Evolutionary conservation across 2,329 filamentous ascomycete genomes (phyloP).

Genomic region (Trichophyton equinum): DNA sequence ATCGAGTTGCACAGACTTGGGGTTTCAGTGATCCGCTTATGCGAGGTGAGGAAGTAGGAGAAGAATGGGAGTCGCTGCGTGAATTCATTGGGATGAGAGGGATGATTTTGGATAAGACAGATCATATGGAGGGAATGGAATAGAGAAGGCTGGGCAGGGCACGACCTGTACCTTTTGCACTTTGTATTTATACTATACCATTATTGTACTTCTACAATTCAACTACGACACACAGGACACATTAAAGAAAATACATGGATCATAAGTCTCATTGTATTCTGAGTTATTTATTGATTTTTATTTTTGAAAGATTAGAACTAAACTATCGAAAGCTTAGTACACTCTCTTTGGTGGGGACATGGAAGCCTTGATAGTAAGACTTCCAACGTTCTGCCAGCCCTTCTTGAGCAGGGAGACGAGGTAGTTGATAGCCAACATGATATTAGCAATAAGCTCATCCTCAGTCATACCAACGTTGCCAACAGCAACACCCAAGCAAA

Average conservation of each 20-base stretch:
- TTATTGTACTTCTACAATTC: neutral
- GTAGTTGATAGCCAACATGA: constrained; percentile 99
- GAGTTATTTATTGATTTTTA: neutral
- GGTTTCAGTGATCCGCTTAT: constrained; percentile 72
- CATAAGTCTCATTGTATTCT: neutral
- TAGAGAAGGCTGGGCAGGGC: constrained; percentile 27
- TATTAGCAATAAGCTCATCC: constrained; percentile 94
- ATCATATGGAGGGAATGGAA: constrained; percentile 88
- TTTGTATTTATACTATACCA: neutral
- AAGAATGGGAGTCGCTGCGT: constrained; percentile 74
- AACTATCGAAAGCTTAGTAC: constrained; percentile 52
- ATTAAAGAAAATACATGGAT: neutral
- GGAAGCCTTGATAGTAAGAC: constrained; percentile 98
- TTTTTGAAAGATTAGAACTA: neutral
- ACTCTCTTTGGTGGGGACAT: constrained; percentile 98
- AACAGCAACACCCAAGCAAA: constrained; percentile 98
- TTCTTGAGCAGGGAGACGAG: constrained; percentile 99
- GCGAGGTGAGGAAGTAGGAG: constrained; percentile 79
- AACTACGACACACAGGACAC: neutral
- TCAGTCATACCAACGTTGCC: constrained; percentile 96
- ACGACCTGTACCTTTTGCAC: neutral
- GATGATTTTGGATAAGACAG: constrained; percentile 81
- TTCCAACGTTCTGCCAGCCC: constrained; percentile 99
- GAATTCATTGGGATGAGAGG: constrained; percentile 72
- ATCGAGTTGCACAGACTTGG: constrained; percentile 78